Conservation (phyloP, 805 yeast species). For the Nakazawaea ernobii region DNA sequence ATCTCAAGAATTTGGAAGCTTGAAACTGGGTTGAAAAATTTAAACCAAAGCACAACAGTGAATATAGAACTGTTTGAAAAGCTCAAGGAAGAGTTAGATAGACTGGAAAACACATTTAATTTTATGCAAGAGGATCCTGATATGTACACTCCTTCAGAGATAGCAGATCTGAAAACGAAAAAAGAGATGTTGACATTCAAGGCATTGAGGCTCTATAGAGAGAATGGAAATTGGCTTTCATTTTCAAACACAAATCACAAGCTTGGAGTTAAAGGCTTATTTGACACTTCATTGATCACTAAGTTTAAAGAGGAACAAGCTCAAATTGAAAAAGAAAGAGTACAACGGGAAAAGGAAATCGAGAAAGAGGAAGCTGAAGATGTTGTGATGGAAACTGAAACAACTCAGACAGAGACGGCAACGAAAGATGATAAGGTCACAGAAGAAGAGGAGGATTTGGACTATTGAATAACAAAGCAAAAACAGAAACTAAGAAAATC, state of each 20-base stretch:
- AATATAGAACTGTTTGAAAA: not conserved
- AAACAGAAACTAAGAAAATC: not conserved
- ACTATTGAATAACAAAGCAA: not conserved
- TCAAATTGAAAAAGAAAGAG: not conserved
- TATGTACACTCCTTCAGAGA: conserved; percentile 7
- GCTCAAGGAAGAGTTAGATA: conserved; percentile 4
- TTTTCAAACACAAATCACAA: conserved; percentile 7
- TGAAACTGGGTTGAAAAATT: conserved; percentile 4
- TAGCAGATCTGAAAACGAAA: conserved; percentile 7
- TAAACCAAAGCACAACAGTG: not conserved
- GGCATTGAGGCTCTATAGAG: conserved; percentile 13
- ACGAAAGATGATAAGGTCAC: not conserved
- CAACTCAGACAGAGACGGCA: not conserved
- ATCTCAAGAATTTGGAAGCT: conserved; percentile 8
- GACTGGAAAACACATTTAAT: not conserved
- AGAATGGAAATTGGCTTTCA: conserved; percentile 7
- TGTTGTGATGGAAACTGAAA: not conserved
- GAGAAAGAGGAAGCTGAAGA: conserved; percentile 3
- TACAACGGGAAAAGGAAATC: not conserved
- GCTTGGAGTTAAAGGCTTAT: conserved; percentile 8
- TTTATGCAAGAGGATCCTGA: conserved; percentile 8
- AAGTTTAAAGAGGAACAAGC: conserved; percentile 1
- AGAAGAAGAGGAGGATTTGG: conserved; percentile 6
- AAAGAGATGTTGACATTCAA: conserved; percentile 10
- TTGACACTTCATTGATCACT: conserved; percentile 3